Percentiles rank a stretch among this genome's conserved stretches.
Conservation (phyloP, 2,329 filamentous ascomycete genomes). For the Purpureocillium takamizusanense region DNA sequence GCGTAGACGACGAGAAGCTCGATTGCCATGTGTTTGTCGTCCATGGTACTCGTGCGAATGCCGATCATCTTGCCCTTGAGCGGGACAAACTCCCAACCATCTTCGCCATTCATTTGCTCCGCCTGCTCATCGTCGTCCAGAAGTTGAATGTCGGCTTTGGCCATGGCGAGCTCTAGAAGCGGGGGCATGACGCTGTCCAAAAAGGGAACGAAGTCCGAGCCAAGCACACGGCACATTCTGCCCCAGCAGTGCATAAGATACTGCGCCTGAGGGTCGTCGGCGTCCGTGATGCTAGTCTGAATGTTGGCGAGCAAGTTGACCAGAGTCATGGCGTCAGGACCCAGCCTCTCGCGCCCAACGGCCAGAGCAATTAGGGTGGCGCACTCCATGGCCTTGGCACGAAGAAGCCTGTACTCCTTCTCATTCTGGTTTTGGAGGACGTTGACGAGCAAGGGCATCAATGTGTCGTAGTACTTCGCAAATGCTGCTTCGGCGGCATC, state of each 20-base stretch:
- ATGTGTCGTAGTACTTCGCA: conserved; percentile 84
- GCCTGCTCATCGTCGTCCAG: conserved; percentile 93
- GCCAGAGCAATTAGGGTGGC: conserved; percentile 92
- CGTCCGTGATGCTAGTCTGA: conserved; percentile 75
- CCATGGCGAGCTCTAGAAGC: conserved; percentile 78
- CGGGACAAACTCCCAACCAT: conserved; percentile 95
- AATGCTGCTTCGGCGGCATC: conserved; percentile 95
- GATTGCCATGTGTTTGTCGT: conserved; percentile 99
- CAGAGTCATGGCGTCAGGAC: conserved; percentile 74
- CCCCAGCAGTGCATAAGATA: conserved; percentile 99
- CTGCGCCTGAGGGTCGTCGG: conserved; percentile 91
- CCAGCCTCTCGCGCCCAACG: conserved; percentile 88
- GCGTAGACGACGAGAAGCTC: conserved; percentile 96
- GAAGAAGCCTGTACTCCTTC: conserved; percentile 83
- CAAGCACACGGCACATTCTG: conserved; percentile 93
- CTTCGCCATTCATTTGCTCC: conserved; percentile 84
- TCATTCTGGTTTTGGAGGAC: conserved; percentile 84
- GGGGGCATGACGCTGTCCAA: conserved; percentile 90
- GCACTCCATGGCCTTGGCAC: conserved; percentile 98
- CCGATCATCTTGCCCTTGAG: conserved; percentile 97
- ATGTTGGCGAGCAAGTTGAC: conserved; percentile 83
- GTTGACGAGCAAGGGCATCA: conserved; percentile 91
- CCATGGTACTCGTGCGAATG: conserved; percentile 91
- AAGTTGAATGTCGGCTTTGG: conserved; percentile 94
- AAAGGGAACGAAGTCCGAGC: conserved; percentile 84